Percentiles rank a stretch among this genome's conserved stretches.
Conservation (phyloP, 2,329 filamentous ascomycete species). For the Fusarium goolgardi region DNA sequence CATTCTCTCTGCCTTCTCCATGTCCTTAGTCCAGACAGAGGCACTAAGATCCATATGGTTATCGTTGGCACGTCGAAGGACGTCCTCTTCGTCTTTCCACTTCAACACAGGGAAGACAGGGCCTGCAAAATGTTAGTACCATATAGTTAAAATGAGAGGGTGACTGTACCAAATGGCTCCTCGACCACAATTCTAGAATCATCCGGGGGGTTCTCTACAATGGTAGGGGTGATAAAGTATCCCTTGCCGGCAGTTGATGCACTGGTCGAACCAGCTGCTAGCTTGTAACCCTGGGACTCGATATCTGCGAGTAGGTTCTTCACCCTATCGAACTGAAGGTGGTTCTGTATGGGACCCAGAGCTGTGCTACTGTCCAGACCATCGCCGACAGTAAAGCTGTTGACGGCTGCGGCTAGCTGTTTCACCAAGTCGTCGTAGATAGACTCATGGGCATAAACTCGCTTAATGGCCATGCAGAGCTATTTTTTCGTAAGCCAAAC, state of each 20-base stretch:
- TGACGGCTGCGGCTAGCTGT: slow-evolving; percentile 47
- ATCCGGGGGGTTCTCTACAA: slow-evolving; percentile 70
- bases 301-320: slow-evolving; percentile 62
- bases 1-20: slow-evolving; percentile 62
- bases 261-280: slow-evolving; percentile 51
- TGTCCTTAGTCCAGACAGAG: slow-evolving; percentile 66
- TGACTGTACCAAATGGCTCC: slow-evolving; percentile 58
- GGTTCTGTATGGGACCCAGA: slow-evolving; percentile 72
- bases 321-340: slow-evolving; percentile 70
- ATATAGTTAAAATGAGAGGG: neutral
- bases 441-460: slow-evolving; percentile 69
- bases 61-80: slow-evolving; percentile 67
- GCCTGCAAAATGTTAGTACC: slow-evolving; percentile 10
- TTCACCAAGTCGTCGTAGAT: slow-evolving; percentile 66
- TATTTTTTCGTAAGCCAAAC: neutral
- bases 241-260: slow-evolving; percentile 49
- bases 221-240: slow-evolving; percentile 68
- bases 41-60: slow-evolving; percentile 62
- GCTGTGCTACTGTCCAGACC: slow-evolving; percentile 52
- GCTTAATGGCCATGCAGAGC: slow-evolving; percentile 59
- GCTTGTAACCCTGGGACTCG: slow-evolving; percentile 55
- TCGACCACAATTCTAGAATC: slow-evolving; percentile 66
- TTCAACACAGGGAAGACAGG: slow-evolving; percentile 72
- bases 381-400: slow-evolving; percentile 54
- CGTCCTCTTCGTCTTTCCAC: slow-evolving; percentile 72